Conservation (phyloP, 257 asterid genomes). For the Nicotiana undulata region DNA sequence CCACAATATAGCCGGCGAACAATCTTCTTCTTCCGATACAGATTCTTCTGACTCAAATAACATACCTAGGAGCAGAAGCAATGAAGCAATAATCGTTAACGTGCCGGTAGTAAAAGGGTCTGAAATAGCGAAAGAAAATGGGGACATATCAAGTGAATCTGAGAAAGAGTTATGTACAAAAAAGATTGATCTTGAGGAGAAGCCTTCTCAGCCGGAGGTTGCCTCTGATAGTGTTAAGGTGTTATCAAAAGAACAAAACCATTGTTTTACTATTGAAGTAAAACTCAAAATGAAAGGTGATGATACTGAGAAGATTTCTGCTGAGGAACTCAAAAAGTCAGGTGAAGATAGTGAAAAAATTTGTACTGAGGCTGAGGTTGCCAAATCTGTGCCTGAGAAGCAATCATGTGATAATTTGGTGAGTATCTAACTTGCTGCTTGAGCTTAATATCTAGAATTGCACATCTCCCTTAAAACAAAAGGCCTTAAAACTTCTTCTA, state of each 20-base stretch:
- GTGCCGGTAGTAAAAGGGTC: conserved; percentile 14
- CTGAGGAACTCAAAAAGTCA: not conserved
- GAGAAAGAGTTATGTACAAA: not conserved
- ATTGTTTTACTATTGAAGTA: conserved; percentile 12
- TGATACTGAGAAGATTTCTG: not conserved
- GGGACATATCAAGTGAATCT: conserved; percentile 7
- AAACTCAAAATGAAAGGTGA: conserved; percentile 8
- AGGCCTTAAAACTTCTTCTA: not conserved
- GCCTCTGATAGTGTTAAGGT: conserved; percentile 6
- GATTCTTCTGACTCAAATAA: conserved; percentile 18
- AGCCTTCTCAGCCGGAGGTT: conserved; percentile 11
- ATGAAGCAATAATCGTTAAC: conserved; percentile 29
- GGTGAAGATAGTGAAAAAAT: not conserved
- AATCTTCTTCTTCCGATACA: conserved; percentile 26
- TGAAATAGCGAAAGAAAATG: conserved; percentile 21
- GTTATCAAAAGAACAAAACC: conserved; percentile 14
- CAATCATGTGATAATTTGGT: conserved; percentile 25
- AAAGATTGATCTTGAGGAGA: conserved; percentile 11
- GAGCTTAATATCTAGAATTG: not conserved
- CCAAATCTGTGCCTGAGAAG: conserved; percentile 22
- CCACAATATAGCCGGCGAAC: not conserved
- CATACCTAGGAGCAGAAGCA: conserved; percentile 39
- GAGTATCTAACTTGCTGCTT: not conserved
- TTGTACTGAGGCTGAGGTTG: conserved; percentile 4
- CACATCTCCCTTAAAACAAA: not conserved